A percentile compares a stretch with the other conserved stretches of the same genome.
phyloP scores from a whole-genome alignment of 371 early-diverging fungal genomes.

The Mortierella sp. region DNA sequence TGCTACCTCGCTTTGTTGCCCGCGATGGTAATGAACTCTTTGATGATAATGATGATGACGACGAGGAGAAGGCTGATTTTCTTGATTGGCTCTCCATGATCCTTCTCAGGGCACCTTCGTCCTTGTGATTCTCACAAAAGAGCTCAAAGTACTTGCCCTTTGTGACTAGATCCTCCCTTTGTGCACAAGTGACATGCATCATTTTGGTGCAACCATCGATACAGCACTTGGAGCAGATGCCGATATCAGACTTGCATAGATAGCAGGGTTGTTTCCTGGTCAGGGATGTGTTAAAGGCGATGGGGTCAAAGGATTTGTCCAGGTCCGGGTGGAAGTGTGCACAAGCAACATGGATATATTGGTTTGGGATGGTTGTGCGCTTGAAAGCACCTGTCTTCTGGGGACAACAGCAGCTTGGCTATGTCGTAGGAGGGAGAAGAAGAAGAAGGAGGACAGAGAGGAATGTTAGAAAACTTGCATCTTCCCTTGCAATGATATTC shows the following conservation, averaged over 20 bases:
- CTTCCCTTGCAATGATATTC: background rate
- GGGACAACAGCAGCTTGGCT: constrained; percentile 67
- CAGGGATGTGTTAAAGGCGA: constrained; percentile 25
- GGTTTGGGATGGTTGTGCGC: constrained; percentile 60
- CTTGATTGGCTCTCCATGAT: constrained; percentile 22
- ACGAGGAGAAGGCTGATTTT: no score
- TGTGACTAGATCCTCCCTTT: constrained; percentile 21
- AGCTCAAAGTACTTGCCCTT: constrained; percentile 24
- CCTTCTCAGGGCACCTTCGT: constrained; percentile 20
- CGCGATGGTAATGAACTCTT: constrained; percentile 11
- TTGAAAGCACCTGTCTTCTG: constrained; percentile 62
- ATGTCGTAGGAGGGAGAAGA: background rate
- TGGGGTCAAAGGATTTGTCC: constrained; percentile 26
- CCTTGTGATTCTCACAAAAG: constrained; percentile 37
- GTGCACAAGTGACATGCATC: constrained; percentile 52
- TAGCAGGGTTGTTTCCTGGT: constrained; percentile 21
- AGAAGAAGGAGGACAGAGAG: background rate
- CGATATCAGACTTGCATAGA: constrained; percentile 37
- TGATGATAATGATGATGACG: constrained; percentile 10
- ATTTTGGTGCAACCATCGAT: constrained; percentile 21
- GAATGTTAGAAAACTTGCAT: background rate
- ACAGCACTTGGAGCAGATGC: constrained; percentile 33
- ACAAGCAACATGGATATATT: constrained; percentile 71
- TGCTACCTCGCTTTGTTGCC: constrained; percentile 60
- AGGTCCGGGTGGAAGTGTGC: constrained; percentile 49